A percentile compares a stretch with the other conserved stretches of the same genome.
Evolutionary conservation across 2,329 filamentous ascomycete genomes (phyloP).

Genomic region (Penicillium decumbens): DNA sequence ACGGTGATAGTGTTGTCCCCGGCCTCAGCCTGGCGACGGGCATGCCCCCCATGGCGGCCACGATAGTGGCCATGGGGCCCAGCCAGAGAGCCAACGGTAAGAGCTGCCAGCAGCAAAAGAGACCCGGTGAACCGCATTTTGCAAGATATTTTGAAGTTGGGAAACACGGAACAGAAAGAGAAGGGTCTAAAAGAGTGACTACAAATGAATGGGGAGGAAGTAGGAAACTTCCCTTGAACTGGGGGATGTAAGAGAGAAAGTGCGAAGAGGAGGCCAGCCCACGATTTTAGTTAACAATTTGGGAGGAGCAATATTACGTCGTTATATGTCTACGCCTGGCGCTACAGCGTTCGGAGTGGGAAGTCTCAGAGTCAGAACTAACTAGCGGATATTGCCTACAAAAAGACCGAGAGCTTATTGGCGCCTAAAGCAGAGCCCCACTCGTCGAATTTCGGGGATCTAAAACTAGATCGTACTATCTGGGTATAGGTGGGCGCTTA

Average conservation of each 20-base stretch:
- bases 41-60: slow-evolving; percentile 12
- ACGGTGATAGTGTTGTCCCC: slow-evolving; percentile 2
- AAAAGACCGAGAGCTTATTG: not conserved
- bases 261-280: not conserved
- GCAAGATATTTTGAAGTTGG: not conserved
- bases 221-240: not conserved
- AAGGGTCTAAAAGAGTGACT: not conserved
- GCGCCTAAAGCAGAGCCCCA: not conserved
- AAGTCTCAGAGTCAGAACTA: not conserved
- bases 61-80: slow-evolving; percentile 12
- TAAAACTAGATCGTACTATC: not conserved
- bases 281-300: not conserved
- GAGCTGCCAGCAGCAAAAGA: slow-evolving; percentile 29
- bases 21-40: slow-evolving; percentile 10
- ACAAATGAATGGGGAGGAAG: not conserved
- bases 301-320: not conserved
- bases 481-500: not conserved
- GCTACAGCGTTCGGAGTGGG: not conserved
- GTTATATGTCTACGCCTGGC: not conserved
- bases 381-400: not conserved
- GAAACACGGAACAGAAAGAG: not conserved
- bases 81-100: slow-evolving; percentile 24
- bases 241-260: not conserved
- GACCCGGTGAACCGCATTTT: not conserved
- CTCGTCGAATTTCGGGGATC: not conserved